Evolutionary conservation across 106 monocot species (phyloP), one percentile per base, ranked within the genome.

Genomic region (Phalaenopsis aphrodite): DNA sequence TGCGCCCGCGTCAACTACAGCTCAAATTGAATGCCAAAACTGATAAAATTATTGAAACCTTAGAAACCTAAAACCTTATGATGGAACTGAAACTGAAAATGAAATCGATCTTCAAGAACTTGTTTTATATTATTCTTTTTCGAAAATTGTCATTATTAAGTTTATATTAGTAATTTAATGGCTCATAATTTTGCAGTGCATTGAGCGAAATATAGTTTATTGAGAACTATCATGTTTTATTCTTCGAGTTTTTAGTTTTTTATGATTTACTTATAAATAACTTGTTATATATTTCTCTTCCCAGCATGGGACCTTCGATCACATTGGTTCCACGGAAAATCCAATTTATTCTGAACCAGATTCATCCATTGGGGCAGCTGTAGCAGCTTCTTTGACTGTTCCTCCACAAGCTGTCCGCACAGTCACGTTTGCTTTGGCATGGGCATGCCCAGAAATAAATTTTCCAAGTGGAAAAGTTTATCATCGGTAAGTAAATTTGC

Each of bases 361-460:
- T 81, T 87, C 89, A 79, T 93, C 98, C 21, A 93, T 99, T 80
- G 98, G 94, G 77, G 98, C 98, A 66, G 98, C 94, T 75, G 83
- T 99, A 74, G 87, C 98, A 56, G 94, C 94, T 78, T 85, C 98
- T 45, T 86, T 93, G 61, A 81, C 84, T 37, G 49, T 99, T 79
- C 82, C 93, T 81, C 61, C 92, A n/a, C 75, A 87, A 81, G 76
- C 80, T 81, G 80, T 85, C n/a, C 90, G 80, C 16, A 85, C 81
- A 37, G 85, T 94, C 38, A 93, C 88, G 80, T 99, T 99, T 89
- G 87, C 89, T 67, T 81, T 99, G 79, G 85, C 98, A 77, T 99
- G 98, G 94, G 88, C 88, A 21, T 89, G 92, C 78, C 98, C 98
- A 61, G 89, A 99, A 85, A 85, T 92, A 67, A 89, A 81, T 52